Percentiles rank a stretch among this genome's conserved stretches.
Evolutionary conservation across 768 basidiomycete species (phyloP).

Genomic region (Rhodosporidiobolus sp.): DNA sequence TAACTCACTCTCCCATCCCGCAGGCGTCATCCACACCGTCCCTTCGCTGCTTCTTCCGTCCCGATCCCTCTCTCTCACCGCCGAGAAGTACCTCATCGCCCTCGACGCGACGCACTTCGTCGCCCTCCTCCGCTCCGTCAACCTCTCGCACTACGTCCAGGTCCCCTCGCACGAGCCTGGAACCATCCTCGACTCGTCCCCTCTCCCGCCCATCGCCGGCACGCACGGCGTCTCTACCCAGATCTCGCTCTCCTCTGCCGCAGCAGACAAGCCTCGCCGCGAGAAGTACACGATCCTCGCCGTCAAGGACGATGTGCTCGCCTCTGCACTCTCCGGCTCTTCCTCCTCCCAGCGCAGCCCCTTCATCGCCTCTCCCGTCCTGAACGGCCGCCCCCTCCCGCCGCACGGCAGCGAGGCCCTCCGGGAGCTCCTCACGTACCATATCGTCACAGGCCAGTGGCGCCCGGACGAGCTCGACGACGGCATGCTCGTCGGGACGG

Average conservation of each 20-base stretch:
- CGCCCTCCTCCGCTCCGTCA: conserved; percentile 76
- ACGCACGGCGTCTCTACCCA: conserved; percentile 44
- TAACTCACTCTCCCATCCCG: background rate
- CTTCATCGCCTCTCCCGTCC: background rate
- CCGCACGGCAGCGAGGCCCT: conserved; percentile 66
- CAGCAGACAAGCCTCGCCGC: conserved; percentile 52
- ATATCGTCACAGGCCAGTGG: conserved; percentile 83
- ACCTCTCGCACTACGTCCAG: conserved; percentile 57
- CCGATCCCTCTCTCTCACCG: conserved; percentile 72
- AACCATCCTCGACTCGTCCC: conserved; percentile 54
- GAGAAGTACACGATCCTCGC: conserved; percentile 78
- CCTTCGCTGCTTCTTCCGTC: conserved; percentile 75
- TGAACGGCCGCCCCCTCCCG: conserved; percentile 53
- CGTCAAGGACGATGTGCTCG: conserved; percentile 77
- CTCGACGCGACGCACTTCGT: conserved; percentile 90
- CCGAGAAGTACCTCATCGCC: conserved; percentile 90
- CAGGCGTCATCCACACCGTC: conserved; percentile 80
- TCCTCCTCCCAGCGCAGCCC: no score
- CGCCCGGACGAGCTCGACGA: conserved; percentile 65
- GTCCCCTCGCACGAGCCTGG: conserved; percentile 40
- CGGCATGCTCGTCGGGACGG: conserved; percentile 61
- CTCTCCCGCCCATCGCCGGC: background rate
- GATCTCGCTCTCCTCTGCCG: conserved; percentile 39
- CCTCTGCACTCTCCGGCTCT: background rate
- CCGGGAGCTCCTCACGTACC: conserved; percentile 73